phyloP scores from a whole-genome alignment of 257 asterid genomes.

The Linaria vulgaris region DNA sequence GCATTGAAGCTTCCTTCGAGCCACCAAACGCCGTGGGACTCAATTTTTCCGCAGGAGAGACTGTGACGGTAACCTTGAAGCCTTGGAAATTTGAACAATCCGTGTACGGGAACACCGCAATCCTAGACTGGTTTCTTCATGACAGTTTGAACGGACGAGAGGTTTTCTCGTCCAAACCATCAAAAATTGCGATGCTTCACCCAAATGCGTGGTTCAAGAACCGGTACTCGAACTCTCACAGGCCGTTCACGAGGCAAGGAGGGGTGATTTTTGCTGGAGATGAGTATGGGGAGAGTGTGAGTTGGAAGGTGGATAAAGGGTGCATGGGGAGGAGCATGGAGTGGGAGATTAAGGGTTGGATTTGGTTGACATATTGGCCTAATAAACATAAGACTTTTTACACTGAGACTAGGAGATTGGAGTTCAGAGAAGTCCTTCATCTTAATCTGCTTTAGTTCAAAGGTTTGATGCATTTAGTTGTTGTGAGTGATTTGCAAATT shows the following conservation, averaged over 20 bases:
- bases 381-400: conserved; percentile 60
- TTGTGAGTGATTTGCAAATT: too few species aligned
- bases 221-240: conserved; percentile 56
- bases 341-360: conserved; percentile 80
- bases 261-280: conserved; percentile 88
- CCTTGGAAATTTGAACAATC: conserved; percentile 96
- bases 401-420: conserved; percentile 70
- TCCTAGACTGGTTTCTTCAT: conserved; percentile 74
- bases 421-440: conserved; percentile 56
- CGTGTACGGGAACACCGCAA: conserved; percentile 51
- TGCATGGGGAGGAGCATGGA: conserved; percentile 65
- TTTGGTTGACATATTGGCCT: conserved; percentile 96
- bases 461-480: too few species aligned
- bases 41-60: conserved; percentile 61
- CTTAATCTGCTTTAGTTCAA: conserved; percentile 33
- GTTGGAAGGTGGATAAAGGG: conserved; percentile 70
- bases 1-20: conserved; percentile 62
- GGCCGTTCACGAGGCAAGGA: conserved; percentile 79
- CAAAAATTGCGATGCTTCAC: conserved; percentile 56
- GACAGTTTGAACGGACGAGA: conserved; percentile 71
- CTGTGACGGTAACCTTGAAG: conserved; percentile 41
- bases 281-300: conserved; percentile 79
- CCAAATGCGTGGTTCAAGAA: conserved; percentile 86
- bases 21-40: conserved; percentile 59
- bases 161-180: conserved; percentile 79